These are phyloP conservation scores for Saccharomycopsis amapae DNA, from an alignment of 805 yeast species.

Conservation along the genomic window DNA sequence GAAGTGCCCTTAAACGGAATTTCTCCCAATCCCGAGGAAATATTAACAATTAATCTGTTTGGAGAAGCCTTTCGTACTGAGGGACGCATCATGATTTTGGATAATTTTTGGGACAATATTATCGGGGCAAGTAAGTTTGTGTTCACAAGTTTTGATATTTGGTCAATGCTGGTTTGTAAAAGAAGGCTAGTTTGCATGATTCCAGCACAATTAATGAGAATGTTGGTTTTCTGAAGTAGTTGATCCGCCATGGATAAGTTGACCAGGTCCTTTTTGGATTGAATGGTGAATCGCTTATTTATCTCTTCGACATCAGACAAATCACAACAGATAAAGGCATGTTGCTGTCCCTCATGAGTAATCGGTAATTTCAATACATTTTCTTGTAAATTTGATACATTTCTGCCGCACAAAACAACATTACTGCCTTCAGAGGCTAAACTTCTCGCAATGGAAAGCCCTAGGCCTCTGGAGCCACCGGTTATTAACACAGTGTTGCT, in stretches of 20 bases:
- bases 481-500: constrained; percentile 46
- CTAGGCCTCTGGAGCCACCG: constrained; percentile 69
- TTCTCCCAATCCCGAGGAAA: constrained; percentile 57
- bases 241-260: neutral
- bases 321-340: constrained; percentile 32
- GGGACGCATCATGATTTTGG: constrained; percentile 42
- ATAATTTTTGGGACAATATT: constrained; percentile 44
- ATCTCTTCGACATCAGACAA: constrained; percentile 24
- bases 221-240: constrained; percentile 22
- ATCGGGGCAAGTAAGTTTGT: constrained; percentile 60
- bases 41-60: constrained; percentile 38
- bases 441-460: constrained; percentile 44
- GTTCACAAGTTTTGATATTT: constrained; percentile 46
- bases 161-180: constrained; percentile 31
- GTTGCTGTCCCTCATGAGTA: constrained; percentile 24
- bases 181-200: constrained; percentile 50
- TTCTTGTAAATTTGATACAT: constrained; percentile 31
- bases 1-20: constrained; percentile 46
- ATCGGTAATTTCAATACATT: constrained; percentile 21
- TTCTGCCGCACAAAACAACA: constrained; percentile 46
- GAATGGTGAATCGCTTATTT: constrained; percentile 17
- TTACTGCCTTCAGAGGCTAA: constrained; percentile 47
- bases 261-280: neutral
- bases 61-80: constrained; percentile 20
- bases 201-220: constrained; percentile 45